phyloP scores from a whole-genome alignment of 306 rosid species.

The Hippophae tibetana region DNA sequence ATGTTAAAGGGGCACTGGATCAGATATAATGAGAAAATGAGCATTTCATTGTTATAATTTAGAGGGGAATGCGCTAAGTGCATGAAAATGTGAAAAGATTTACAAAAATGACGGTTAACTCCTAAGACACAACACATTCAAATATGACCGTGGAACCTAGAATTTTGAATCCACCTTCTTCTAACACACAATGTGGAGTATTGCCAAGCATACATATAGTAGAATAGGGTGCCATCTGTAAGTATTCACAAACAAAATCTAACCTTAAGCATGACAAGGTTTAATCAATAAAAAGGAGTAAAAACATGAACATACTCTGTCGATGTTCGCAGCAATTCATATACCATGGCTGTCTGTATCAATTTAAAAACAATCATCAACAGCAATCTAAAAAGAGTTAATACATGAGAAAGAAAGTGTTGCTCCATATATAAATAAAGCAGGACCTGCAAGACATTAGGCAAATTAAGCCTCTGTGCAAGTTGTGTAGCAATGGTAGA shows the following conservation, averaged over 20 bases:
- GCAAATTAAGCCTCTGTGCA: slow-evolving; percentile 92
- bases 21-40: slow-evolving; percentile 20
- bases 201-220: neutral
- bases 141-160: slow-evolving; percentile 1
- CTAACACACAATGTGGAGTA: neutral
- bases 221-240: neutral
- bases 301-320: slow-evolving; percentile 67
- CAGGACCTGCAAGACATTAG: slow-evolving; percentile 83
- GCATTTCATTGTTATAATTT: slow-evolving; percentile 6
- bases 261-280: neutral
- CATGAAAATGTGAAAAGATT: too few relatives aligned
- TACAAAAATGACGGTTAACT: too few relatives aligned
- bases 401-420: slow-evolving; percentile 4
- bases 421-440: neutral
- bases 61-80: too few relatives aligned
- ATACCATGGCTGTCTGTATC: slow-evolving; percentile 92
- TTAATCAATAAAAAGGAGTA: neutral
- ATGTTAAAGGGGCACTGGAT: slow-evolving; percentile 73
- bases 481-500: slow-evolving; percentile 97
- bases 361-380: slow-evolving; percentile 26
- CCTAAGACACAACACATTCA: too few relatives aligned
- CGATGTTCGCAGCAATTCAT: slow-evolving; percentile 86
- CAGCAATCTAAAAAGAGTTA: slow-evolving; percentile 4
- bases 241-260: neutral
- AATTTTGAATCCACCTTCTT: neutral